Percentiles rank a stretch among this genome's conserved stretches.
phyloP scores from a whole-genome alignment of 208 protist species.

The Blechomonas ayalai region DNA sequence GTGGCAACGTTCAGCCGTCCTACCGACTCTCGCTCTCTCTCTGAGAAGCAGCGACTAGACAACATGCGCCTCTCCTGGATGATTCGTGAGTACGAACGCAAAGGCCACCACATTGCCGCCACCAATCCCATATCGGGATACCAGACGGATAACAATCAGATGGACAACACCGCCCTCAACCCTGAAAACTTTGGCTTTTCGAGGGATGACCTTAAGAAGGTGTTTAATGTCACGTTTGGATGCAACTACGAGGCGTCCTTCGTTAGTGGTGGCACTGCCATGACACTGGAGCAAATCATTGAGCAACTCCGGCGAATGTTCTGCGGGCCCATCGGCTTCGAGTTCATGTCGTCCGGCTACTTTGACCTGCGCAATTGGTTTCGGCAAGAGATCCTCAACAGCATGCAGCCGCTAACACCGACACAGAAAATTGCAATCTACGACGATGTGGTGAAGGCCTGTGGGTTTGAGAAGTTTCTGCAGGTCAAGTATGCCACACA shows the following conservation, averaged over 20 bases:
- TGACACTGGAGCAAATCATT: constrained; percentile 76
- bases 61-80: constrained; percentile 90
- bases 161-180: constrained; percentile 34
- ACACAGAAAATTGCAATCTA: constrained; percentile 64
- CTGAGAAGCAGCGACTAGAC: constrained; percentile 74
- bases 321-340: constrained; percentile 89
- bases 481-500: constrained; percentile 90
- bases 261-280: constrained; percentile 53
- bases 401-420: constrained; percentile 30
- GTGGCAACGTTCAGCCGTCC: constrained; percentile 74
- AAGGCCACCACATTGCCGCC: constrained; percentile 75
- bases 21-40: constrained; percentile 39
- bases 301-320: constrained; percentile 77
- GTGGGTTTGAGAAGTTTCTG: constrained; percentile 92
- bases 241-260: constrained; percentile 69
- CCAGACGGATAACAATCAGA: constrained; percentile 6
- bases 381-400: constrained; percentile 81
- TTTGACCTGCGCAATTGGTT: constrained; percentile 95
- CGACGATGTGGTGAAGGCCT: constrained; percentile 83
- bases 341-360: constrained; percentile 96
- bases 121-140: constrained; percentile 60
- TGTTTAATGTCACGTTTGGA: constrained; percentile 79
- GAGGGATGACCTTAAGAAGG: constrained; percentile 55
- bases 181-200: constrained; percentile 76
- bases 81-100: constrained; percentile 81